phyloP scores from a whole-genome alignment of 192 early-diverging fungal genomes.

The Glomus cerebriforme region DNA sequence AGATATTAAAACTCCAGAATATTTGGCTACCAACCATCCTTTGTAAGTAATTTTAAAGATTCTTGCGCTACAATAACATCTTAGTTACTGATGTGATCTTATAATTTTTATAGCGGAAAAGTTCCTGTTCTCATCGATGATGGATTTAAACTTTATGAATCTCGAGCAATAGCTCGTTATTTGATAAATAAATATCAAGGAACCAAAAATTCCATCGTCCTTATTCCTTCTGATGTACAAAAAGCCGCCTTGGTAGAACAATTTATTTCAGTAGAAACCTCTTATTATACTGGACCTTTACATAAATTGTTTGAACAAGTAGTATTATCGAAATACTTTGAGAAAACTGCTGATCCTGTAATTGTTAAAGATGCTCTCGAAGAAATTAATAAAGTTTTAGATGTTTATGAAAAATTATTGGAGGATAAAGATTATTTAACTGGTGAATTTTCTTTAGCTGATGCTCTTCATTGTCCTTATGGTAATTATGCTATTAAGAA shows the following conservation, averaged over 20 bases:
- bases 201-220: constrained; percentile 21
- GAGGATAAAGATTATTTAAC: no score
- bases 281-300: not conserved
- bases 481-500: no score
- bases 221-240: constrained; percentile 38
- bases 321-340: not conserved
- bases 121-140: no score
- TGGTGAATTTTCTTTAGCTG: not conserved
- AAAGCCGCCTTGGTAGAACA: constrained; percentile 36
- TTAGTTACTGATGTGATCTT: not conserved
- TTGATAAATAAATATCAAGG: constrained; percentile 39
- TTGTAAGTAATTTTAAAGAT: constrained; percentile 26
- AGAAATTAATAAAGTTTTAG: no score
- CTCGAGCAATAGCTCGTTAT: no score
- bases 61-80: not conserved
- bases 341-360: constrained; percentile 13
- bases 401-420: no score
- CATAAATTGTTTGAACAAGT: not conserved
- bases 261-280: no score
- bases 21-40: no score
- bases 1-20: constrained; percentile 42
- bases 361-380: not conserved
- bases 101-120: constrained; percentile 28
- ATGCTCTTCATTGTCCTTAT: no score
- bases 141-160: no score